Evolutionary conservation across 371 early-diverging fungal species (phyloP), one percentile per base, ranked within the genome.

Genomic region (Lichtheimia hyalospora): DNA sequence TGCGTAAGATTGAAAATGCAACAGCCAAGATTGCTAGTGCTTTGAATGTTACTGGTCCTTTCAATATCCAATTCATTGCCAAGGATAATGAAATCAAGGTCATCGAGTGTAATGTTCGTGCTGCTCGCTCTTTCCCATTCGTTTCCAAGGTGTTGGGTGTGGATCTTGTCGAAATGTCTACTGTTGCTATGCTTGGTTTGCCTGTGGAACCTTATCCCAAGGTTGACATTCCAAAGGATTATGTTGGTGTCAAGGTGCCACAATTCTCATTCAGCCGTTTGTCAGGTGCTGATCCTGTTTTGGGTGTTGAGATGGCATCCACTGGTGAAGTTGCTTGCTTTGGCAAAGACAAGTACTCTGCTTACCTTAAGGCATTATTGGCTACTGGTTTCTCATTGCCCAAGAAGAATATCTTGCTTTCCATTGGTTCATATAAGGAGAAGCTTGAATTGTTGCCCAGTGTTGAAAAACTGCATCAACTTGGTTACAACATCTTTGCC

Each of bases 251-350:
- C 73, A 97, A 97, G 82, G 97, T 96, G 7, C 96, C 98, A 25
- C 96, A 96, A 77, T 97, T 97, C 84, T 91, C 91, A 53, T 97
- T 93, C 86, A 90, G 90, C 68, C 91, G 98, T 63, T 79, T 97
- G 54, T 85, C 89, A 39, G 98, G 97, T 42, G 97, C 98, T 49
- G 97, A 97, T 76, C 97, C 97, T 34, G 84, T 96, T 57, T 75
- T 97, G 51, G 96, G 96, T 67, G 98, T 97, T 10, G 98, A 97
- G 81, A 97, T 97, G 98, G 96, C 96, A 8, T 95, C 96, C 23
- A 98, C 98, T 4, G 98, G 98, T 64, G 98, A 98, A 78, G 98
- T 98, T 20, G 98, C 98, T 2, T 95, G 95, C 72, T 96, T 97
- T 68, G 97, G 96, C 48, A 85, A 89, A 60, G 92, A 93, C 82